Evolutionary conservation across 805 yeast genomes (phyloP).

Genomic region (Metschnikowia santaceciliae): DNA sequence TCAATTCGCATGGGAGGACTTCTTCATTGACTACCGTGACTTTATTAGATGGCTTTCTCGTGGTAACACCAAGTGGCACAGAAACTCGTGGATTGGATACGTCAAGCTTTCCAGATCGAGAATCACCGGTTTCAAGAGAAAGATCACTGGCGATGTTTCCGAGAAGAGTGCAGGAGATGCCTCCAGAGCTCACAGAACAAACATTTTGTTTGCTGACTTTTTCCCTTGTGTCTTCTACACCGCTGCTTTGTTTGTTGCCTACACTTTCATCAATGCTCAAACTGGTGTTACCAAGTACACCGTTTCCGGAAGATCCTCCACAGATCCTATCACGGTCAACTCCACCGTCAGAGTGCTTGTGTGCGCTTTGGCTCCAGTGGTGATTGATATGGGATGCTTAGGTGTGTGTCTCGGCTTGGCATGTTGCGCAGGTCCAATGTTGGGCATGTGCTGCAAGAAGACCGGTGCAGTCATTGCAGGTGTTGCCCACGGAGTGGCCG

Average conservation of each 20-base stretch:
- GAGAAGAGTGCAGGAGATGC: constrained; percentile 68
- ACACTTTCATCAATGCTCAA: constrained; percentile 79
- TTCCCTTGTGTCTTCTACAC: constrained; percentile 69
- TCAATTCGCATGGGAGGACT: constrained; percentile 66
- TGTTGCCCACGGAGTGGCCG: constrained; percentile 93
- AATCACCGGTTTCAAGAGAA: constrained; percentile 86
- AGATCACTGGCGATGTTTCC: constrained; percentile 59
- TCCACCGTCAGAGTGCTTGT: constrained; percentile 68
- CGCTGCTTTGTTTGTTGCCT: constrained; percentile 69
- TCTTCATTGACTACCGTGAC: constrained; percentile 62
- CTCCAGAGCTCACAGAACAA: constrained; percentile 73
- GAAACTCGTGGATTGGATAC: constrained; percentile 86
- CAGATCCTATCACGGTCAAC: constrained; percentile 51
- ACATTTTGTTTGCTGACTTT: constrained; percentile 76
- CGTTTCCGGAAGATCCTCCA: constrained; percentile 29
- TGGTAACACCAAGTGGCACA: constrained; percentile 86
- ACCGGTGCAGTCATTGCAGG: constrained; percentile 96
- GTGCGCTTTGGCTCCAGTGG: constrained; percentile 89
- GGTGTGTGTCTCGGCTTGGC: constrained; percentile 75
- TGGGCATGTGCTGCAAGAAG: constrained; percentile 93
- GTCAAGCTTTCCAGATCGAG: constrained; percentile 78
- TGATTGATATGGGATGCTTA: constrained; percentile 80
- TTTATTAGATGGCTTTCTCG: constrained; percentile 60
- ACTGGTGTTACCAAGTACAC: constrained; percentile 61
- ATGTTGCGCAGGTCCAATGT: constrained; percentile 96